phyloP scores from a whole-genome alignment of 2,329 filamentous ascomycete genomes.

The Dactylellina leptospora region DNA sequence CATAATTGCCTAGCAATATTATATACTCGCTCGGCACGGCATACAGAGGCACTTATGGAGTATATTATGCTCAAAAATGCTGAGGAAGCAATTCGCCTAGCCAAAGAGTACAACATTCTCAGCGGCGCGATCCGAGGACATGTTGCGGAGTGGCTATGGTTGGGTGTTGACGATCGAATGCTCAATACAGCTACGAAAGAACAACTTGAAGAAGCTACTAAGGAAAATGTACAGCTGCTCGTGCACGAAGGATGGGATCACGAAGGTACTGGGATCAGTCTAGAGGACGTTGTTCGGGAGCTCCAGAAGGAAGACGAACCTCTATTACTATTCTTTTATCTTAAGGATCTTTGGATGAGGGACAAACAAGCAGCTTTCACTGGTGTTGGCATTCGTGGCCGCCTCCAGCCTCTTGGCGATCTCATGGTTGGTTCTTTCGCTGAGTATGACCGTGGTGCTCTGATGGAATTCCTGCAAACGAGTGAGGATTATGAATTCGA shows the following conservation, averaged over 20 bases:
- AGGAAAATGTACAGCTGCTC: slow-evolving; percentile 83
- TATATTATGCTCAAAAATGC: slow-evolving; percentile 93
- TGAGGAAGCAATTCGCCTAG: slow-evolving; percentile 84
- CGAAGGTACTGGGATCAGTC: slow-evolving; percentile 79
- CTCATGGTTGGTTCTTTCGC: slow-evolving; percentile 87
- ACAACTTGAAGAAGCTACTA: slow-evolving; percentile 80
- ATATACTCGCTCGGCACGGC: slow-evolving; percentile 80
- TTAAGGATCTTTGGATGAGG: slow-evolving; percentile 84
- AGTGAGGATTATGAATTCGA: slow-evolving; percentile 91
- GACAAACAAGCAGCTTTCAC: slow-evolving; percentile 70
- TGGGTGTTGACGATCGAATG: slow-evolving; percentile 80
- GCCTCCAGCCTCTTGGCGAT: slow-evolving; percentile 88
- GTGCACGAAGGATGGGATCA: slow-evolving; percentile 76
- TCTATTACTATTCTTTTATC: slow-evolving; percentile 89
- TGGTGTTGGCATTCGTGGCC: slow-evolving; percentile 59
- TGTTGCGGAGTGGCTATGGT: slow-evolving; percentile 84
- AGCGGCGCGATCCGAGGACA: slow-evolving; percentile 83
- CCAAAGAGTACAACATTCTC: slow-evolving; percentile 87
- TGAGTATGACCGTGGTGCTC: slow-evolving; percentile 77
- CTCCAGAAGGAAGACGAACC: slow-evolving; percentile 73
- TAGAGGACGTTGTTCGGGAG: slow-evolving; percentile 81
- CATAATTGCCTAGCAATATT: slow-evolving; percentile 85
- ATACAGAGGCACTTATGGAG: slow-evolving; percentile 83
- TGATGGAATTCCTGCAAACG: slow-evolving; percentile 86
- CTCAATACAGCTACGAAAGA: slow-evolving; percentile 70